Conservation (phyloP, 345 rosid genomes). For the Brassica carinata region DNA sequence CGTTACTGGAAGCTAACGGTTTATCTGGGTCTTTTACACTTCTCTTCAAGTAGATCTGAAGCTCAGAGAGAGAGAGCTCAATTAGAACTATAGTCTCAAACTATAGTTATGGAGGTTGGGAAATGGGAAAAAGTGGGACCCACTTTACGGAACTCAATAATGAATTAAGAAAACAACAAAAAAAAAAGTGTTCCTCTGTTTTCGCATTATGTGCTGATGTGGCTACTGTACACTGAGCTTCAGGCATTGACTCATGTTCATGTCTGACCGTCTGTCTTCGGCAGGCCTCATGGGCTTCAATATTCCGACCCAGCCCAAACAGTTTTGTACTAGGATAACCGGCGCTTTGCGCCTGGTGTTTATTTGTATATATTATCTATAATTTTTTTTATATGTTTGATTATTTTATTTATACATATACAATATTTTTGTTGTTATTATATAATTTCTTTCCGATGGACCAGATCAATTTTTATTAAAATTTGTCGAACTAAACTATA, state of each 20-base stretch:
- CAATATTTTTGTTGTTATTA: too few relatives aligned
- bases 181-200: conserved; percentile 19
- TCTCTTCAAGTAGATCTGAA: conserved; percentile 52
- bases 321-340: too few relatives aligned
- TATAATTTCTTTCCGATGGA: too few relatives aligned
- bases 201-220: conserved; percentile 31
- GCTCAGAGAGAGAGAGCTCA: conserved; percentile 27
- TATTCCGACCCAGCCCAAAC: conserved; percentile 12
- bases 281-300: conserved; percentile 13
- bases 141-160: conserved; percentile 30
- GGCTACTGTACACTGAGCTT: conserved; percentile 4
- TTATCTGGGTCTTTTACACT: conserved; percentile 12
- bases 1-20: not conserved
- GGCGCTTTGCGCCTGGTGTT: too few relatives aligned
- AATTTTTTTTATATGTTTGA: too few relatives aligned
- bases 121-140: conserved; percentile 32
- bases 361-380: too few relatives aligned
- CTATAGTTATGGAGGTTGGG: conserved; percentile 25
- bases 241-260: conserved; percentile 10
- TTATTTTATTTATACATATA: too few relatives aligned
- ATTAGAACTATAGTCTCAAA: conserved; percentile 29
- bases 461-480: too few relatives aligned
- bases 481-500: too few relatives aligned
- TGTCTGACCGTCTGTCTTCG: not conserved
- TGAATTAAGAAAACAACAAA: conserved; percentile 1